These are phyloP conservation scores for Mycena floridula DNA, from an alignment of 768 basidiomycete genomes.

Conservation along the genomic window DNA sequence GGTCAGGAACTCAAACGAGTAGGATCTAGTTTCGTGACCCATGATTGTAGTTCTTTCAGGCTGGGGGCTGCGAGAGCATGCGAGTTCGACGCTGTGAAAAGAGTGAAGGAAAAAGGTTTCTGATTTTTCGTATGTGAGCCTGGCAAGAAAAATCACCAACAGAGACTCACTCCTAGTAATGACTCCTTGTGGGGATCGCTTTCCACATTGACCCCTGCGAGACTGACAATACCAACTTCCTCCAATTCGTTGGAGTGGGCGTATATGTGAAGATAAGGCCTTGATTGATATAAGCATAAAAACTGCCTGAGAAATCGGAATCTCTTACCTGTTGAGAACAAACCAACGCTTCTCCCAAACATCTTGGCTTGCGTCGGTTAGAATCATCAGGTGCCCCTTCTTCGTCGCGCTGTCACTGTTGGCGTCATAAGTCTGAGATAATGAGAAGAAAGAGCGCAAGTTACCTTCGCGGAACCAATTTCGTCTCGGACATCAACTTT, in stretches of 20 bases:
- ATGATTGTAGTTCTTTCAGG: slow-evolving; percentile 76
- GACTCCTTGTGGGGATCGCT: slow-evolving; percentile 81
- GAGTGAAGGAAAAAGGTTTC: slow-evolving; percentile 84
- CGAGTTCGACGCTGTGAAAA: slow-evolving; percentile 90
- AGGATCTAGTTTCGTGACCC: slow-evolving; percentile 82
- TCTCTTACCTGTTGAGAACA: slow-evolving; percentile 69
- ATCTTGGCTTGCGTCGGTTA: slow-evolving; percentile 75
- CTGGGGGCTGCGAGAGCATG: slow-evolving; percentile 82
- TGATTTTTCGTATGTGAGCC: slow-evolving; percentile 21
- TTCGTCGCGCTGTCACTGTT: slow-evolving; percentile 76
- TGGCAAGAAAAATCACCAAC: slow-evolving; percentile 1
- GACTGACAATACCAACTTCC: slow-evolving; percentile 77
- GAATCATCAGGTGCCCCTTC: slow-evolving; percentile 75
- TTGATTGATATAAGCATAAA: slow-evolving; percentile 22
- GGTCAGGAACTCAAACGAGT: slow-evolving; percentile 54
- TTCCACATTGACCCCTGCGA: slow-evolving; percentile 80
- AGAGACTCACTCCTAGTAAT: slow-evolving; percentile 70
- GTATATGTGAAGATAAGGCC: slow-evolving; percentile 89
- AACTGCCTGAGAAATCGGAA: slow-evolving; percentile 1
- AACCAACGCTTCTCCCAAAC: slow-evolving; percentile 85
- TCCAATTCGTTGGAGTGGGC: slow-evolving; percentile 79
- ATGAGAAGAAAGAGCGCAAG: slow-evolving; percentile 13
- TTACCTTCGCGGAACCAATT: slow-evolving; percentile 68
- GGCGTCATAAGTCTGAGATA: slow-evolving; percentile 1
- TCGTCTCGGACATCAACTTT: slow-evolving; percentile 70